These are phyloP conservation scores for Knoxdaviesia proteae DNA, from an alignment of 2,329 filamentous ascomycete genomes.

Conservation along the genomic window DNA sequence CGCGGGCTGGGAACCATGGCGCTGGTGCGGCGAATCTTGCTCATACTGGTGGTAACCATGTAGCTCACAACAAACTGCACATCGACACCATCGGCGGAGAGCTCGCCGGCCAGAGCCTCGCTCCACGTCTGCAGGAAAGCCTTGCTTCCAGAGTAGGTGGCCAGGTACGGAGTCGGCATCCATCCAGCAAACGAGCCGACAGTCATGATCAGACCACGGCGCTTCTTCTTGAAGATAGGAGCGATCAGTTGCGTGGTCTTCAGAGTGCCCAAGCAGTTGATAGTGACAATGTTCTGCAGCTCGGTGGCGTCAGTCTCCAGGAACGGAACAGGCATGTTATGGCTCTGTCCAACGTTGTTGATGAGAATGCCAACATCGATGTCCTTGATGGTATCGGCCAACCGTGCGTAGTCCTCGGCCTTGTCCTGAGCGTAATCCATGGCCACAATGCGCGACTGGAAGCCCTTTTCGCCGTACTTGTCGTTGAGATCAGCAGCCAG, in stretches of 20 bases:
- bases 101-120: slow-evolving; percentile 61
- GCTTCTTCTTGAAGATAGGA: slow-evolving; percentile 66
- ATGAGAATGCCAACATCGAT: slow-evolving; percentile 73
- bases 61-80: slow-evolving; percentile 88
- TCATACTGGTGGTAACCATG: slow-evolving; percentile 90
- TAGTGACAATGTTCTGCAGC: slow-evolving; percentile 74
- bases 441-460: slow-evolving; percentile 58
- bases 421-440: slow-evolving; percentile 82
- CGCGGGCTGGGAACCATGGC: slow-evolving; percentile 62
- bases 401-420: slow-evolving; percentile 56
- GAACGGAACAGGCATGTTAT: slow-evolving; percentile 83
- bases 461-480: slow-evolving; percentile 37
- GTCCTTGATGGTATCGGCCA: slow-evolving; percentile 46
- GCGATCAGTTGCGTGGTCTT: slow-evolving; percentile 71
- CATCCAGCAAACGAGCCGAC: slow-evolving; percentile 96
- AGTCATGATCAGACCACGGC: slow-evolving; percentile 75
- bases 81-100: slow-evolving; percentile 60
- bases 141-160: slow-evolving; percentile 94
- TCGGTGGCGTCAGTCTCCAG: slow-evolving; percentile 58
- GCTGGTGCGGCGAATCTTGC: slow-evolving; percentile 69
- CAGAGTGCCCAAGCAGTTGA: slow-evolving; percentile 85
- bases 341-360: slow-evolving; percentile 93
- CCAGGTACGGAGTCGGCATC: slow-evolving; percentile 75
- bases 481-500: slow-evolving; percentile 56
- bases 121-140: slow-evolving; percentile 97